phyloP scores from a whole-genome alignment of 1,139 yeast species.

The Zygosaccharomyces sapae region DNA sequence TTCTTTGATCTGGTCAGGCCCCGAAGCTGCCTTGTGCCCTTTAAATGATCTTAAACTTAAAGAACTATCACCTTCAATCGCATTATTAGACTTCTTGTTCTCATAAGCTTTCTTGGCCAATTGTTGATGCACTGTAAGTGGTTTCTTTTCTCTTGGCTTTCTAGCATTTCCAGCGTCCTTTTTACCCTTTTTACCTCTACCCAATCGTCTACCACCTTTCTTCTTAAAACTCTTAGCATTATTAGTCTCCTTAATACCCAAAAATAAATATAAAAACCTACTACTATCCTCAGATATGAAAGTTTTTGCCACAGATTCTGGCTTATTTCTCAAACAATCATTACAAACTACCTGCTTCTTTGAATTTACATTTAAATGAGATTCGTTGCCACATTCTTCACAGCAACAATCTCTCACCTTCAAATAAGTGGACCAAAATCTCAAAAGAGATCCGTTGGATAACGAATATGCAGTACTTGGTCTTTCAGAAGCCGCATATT shows the following conservation, averaged over 20 bases:
- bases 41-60: slow-evolving; percentile 36
- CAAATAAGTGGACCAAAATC: slow-evolving; percentile 45
- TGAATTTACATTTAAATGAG: slow-evolving; percentile 41
- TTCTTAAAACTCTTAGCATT: slow-evolving; percentile 22
- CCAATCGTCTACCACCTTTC: slow-evolving; percentile 33
- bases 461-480: slow-evolving; percentile 51
- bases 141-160: slow-evolving; percentile 20
- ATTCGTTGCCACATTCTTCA: slow-evolving; percentile 42
- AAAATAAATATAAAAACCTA: slow-evolving; percentile 44
- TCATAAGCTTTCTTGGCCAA: slow-evolving; percentile 27
- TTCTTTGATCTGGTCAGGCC: background rate
- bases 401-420: slow-evolving; percentile 52
- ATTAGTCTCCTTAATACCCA: slow-evolving; percentile 47
- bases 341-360: slow-evolving; percentile 40
- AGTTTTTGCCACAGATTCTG: slow-evolving; percentile 18
- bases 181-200: slow-evolving; percentile 26
- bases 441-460: slow-evolving; percentile 52
- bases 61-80: slow-evolving; percentile 29
- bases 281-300: slow-evolving; percentile 49
- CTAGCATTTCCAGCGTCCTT: slow-evolving; percentile 8
- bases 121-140: slow-evolving; percentile 27
- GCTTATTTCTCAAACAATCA: slow-evolving; percentile 40
- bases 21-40: slow-evolving; percentile 28
- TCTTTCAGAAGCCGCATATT: slow-evolving; percentile 35
- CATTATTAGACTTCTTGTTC: slow-evolving; percentile 27